phyloP scores from a whole-genome alignment of 2,329 filamentous ascomycete species.

The Colletotrichum zoysiae region DNA sequence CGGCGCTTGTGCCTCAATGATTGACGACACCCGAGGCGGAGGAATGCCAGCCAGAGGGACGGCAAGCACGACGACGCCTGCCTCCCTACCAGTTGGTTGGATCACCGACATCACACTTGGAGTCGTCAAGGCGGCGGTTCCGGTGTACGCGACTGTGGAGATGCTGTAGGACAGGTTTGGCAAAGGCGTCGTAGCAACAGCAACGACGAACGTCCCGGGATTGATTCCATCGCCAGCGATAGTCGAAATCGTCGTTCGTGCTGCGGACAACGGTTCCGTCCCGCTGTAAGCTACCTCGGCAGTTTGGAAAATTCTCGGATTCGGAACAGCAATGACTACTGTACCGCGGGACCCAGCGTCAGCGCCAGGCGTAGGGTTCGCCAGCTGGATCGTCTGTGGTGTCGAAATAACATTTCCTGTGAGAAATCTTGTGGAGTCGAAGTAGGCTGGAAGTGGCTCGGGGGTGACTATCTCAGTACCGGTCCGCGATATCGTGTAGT shows the following conservation, averaged over 20 bases:
- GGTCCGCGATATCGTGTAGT: slow-evolving; percentile 25
- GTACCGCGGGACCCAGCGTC: slow-evolving; percentile 20
- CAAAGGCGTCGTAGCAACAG: slow-evolving; percentile 2
- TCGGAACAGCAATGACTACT: slow-evolving; percentile 28
- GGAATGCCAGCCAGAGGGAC: slow-evolving; percentile 20
- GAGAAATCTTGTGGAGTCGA: slow-evolving; percentile 25
- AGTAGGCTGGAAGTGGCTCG: not conserved
- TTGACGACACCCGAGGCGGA: slow-evolving; percentile 34
- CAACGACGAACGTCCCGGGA: slow-evolving; percentile 21
- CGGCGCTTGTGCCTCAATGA: not conserved
- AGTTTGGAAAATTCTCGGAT: slow-evolving; percentile 29
- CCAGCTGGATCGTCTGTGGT: slow-evolving; percentile 32
- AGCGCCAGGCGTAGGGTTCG: slow-evolving; percentile 16
- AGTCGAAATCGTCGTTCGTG: slow-evolving; percentile 35
- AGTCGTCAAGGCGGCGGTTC: slow-evolving; percentile 10
- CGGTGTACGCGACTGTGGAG: slow-evolving; percentile 25
- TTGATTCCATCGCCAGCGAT: slow-evolving; percentile 16
- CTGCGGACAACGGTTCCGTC: not conserved
- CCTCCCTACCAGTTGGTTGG: slow-evolving; percentile 5
- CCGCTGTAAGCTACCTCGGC: slow-evolving; percentile 28
- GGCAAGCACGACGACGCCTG: slow-evolving; percentile 35
- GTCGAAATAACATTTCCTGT: slow-evolving; percentile 20
- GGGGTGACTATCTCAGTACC: slow-evolving; percentile 1
- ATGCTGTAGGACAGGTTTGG: slow-evolving; percentile 8
- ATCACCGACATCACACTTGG: slow-evolving; percentile 34